These are phyloP conservation scores for Pseudocercospora fijiensis DNA, from an alignment of 2,329 filamentous ascomycete genomes.

Conservation along the genomic window DNA sequence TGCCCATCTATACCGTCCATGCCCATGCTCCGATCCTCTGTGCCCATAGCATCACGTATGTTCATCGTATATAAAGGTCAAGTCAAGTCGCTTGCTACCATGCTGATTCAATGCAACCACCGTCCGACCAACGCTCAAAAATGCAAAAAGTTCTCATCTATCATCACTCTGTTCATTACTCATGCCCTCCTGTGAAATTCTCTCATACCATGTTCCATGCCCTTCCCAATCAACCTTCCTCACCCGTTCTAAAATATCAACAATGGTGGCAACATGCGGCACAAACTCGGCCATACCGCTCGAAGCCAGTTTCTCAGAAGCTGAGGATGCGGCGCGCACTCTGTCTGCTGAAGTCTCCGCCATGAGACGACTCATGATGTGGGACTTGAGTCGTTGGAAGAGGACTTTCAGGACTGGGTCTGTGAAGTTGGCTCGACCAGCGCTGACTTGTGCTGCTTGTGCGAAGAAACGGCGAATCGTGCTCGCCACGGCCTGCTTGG, in stretches of 20 bases:
- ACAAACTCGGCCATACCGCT: constrained; percentile 74
- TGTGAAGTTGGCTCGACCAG: constrained; percentile 42
- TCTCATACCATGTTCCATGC: constrained; percentile 70
- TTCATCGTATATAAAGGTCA: neutral
- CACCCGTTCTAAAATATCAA: constrained; percentile 65
- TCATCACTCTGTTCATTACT: neutral
- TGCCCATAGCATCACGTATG: neutral
- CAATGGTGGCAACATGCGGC: constrained; percentile 65
- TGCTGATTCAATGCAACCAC: neutral
- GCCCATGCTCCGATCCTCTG: neutral
- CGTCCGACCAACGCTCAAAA: neutral
- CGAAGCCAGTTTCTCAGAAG: constrained; percentile 66
- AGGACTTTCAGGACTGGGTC: constrained; percentile 67
- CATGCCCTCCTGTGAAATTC: constrained; percentile 55
- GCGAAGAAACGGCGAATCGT: constrained; percentile 52
- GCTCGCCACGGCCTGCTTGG: constrained; percentile 45
- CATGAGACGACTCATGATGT: constrained; percentile 64
- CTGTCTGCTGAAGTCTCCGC: constrained; percentile 69
- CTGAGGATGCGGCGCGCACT: constrained; percentile 66
- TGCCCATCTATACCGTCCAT: neutral
- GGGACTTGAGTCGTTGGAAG: constrained; percentile 64
- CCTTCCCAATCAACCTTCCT: constrained; percentile 66
- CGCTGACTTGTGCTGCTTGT: constrained; percentile 45
- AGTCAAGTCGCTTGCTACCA: neutral
- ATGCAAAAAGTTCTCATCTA: neutral